Evolutionary conservation across 495 filamentous ascomycete species (phyloP).

Genomic region (Endocarpon pusillum): DNA sequence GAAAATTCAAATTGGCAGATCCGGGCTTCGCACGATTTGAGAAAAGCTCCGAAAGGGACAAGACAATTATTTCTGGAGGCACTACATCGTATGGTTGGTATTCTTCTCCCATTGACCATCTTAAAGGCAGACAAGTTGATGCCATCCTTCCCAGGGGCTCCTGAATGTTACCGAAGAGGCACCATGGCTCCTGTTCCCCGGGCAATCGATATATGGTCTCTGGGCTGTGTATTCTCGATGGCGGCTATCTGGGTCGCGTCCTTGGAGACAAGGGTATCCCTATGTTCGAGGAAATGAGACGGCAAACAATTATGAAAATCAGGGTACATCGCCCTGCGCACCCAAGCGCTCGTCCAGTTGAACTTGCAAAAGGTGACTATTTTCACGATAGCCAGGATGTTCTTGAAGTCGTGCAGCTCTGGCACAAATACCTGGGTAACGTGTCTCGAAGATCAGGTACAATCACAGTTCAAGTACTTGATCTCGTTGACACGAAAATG

Average conservation of each 20-base stretch:
- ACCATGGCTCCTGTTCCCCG: constrained; percentile 9
- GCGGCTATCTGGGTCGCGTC: constrained; percentile 19
- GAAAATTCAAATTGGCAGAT: constrained; percentile 21
- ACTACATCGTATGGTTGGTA: constrained; percentile 17
- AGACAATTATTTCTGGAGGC: constrained; percentile 9
- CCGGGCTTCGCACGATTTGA: constrained; percentile 21
- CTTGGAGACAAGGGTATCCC: constrained; percentile 14
- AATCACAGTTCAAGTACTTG: constrained; percentile 8
- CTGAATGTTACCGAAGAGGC: constrained; percentile 5
- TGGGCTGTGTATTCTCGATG: constrained; percentile 22
- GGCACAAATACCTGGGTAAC: constrained; percentile 12
- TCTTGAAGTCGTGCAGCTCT: constrained; percentile 9
- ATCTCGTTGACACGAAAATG: constrained; percentile 5
- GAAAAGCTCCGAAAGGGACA: constrained; percentile 5
- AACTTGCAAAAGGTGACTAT: not conserved
- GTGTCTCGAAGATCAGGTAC: constrained; percentile 3
- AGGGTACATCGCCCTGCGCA: not conserved
- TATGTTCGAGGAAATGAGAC: not conserved
- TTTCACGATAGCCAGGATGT: constrained; percentile 10
- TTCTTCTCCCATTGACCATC: too few species aligned
- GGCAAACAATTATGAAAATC: not conserved
- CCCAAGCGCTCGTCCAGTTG: too few species aligned
- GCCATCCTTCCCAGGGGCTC: not conserved
- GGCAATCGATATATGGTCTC: constrained; percentile 20
- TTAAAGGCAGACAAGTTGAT: too few species aligned